Percentiles rank a stretch among this genome's conserved stretches.
Conservation (phyloP, 345 rosid species). For the Pugionium cornutum region DNA sequence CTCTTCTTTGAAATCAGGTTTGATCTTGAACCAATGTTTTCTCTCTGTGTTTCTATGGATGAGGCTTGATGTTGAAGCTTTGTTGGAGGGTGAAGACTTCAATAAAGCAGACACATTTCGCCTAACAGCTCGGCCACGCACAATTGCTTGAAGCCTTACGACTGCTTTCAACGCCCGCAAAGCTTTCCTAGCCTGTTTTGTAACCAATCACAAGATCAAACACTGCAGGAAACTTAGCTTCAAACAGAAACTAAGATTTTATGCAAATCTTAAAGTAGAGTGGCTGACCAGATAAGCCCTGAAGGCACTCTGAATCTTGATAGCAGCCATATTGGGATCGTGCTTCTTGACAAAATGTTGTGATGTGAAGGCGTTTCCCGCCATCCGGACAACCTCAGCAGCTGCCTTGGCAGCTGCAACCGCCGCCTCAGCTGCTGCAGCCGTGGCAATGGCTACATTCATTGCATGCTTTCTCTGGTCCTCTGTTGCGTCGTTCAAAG, state of each 20-base stretch:
- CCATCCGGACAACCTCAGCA: slow-evolving; percentile 83
- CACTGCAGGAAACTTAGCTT: slow-evolving; percentile 16
- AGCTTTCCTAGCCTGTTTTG: slow-evolving; percentile 84
- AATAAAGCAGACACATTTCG: slow-evolving; percentile 36
- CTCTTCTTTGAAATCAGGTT: slow-evolving; percentile 50
- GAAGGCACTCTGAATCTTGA: slow-evolving; percentile 72
- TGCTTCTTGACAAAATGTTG: slow-evolving; percentile 31
- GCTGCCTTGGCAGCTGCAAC: slow-evolving; percentile 89
- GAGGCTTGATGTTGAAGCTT: slow-evolving; percentile 37
- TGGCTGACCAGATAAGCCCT: slow-evolving; percentile 75
- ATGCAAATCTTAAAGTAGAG: not conserved
- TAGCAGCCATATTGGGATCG: slow-evolving; percentile 57
- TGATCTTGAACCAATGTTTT: slow-evolving; percentile 32
- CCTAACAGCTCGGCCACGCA: slow-evolving; percentile 73
- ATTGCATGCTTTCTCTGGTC: slow-evolving; percentile 78
- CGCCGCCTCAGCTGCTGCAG: slow-evolving; percentile 89
- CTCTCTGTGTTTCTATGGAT: slow-evolving; percentile 30
- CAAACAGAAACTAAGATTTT: slow-evolving; percentile 9
- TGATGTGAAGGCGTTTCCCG: slow-evolving; percentile 46
- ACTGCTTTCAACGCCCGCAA: slow-evolving; percentile 78
- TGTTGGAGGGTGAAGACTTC: slow-evolving; percentile 41
- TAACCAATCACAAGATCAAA: slow-evolving; percentile 28
- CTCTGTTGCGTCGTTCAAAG: slow-evolving; percentile 58
- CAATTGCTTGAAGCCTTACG: slow-evolving; percentile 86
- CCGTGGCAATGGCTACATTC: slow-evolving; percentile 81